These are phyloP conservation scores for Periglandula ipomoeae DNA, from an alignment of 2,329 filamentous ascomycete genomes.

Conservation along the genomic window DNA sequence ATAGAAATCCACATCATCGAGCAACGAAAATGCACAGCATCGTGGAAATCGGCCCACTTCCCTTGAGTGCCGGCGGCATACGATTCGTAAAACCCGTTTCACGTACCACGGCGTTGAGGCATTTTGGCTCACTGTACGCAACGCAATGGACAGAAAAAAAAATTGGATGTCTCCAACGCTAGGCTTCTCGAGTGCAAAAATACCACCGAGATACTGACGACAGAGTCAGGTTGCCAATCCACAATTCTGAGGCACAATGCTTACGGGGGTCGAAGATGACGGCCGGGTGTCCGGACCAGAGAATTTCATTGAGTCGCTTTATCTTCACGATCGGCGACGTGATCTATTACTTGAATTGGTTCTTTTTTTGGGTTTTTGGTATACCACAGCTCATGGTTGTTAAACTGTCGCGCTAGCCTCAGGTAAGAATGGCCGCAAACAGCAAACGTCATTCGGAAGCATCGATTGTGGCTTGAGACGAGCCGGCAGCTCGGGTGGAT, in stretches of 20 bases:
- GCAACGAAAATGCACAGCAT: background rate
- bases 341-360: too few relatives aligned
- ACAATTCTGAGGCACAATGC: background rate
- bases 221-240: slow-evolving; percentile 2
- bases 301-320: too few relatives aligned
- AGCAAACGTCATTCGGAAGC: too few relatives aligned
- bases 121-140: background rate
- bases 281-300: too few relatives aligned
- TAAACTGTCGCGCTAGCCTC: too few relatives aligned
- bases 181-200: background rate
- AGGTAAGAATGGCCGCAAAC: too few relatives aligned
- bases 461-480: too few relatives aligned
- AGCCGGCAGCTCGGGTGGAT: too few relatives aligned
- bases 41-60: slow-evolving; percentile 6
- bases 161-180: background rate
- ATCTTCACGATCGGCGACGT: too few relatives aligned
- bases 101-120: background rate
- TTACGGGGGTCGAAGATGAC: background rate
- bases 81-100: slow-evolving; percentile 2
- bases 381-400: too few relatives aligned
- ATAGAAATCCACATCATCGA: slow-evolving; percentile 1
- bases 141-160: background rate
- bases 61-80: background rate
- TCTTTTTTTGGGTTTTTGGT: too few relatives aligned
- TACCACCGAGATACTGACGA: background rate